phyloP scores from a whole-genome alignment of 2,329 filamentous ascomycete species.

The Metarhizium anisopliae region DNA sequence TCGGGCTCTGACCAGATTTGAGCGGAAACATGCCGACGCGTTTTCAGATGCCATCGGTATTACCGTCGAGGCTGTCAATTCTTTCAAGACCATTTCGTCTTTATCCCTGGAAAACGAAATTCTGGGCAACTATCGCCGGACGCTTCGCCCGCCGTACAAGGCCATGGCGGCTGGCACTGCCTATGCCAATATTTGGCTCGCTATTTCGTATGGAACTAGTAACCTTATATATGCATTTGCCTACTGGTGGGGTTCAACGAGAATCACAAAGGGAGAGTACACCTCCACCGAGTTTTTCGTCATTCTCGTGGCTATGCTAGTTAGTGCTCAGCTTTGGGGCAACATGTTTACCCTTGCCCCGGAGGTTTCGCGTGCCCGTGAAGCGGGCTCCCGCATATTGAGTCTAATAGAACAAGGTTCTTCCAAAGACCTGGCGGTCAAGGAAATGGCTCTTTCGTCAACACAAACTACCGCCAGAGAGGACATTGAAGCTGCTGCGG shows the following conservation, averaged over 20 bases:
- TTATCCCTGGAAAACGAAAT: slow-evolving; percentile 45
- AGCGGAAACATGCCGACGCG: slow-evolving; percentile 54
- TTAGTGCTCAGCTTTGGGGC: slow-evolving; percentile 52
- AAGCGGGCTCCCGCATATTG: slow-evolving; percentile 50
- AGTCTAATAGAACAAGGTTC: slow-evolving; percentile 38
- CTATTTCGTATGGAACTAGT: slow-evolving; percentile 49
- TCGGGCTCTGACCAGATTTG: slow-evolving; percentile 50
- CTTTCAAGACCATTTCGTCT: slow-evolving; percentile 54
- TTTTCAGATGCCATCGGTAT: slow-evolving; percentile 56
- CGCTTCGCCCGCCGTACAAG: slow-evolving; percentile 40
- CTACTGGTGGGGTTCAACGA: slow-evolving; percentile 72
- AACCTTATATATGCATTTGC: slow-evolving; percentile 66
- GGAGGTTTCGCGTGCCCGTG: slow-evolving; percentile 58
- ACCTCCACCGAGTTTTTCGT: slow-evolving; percentile 64
- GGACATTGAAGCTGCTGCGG: slow-evolving; percentile 31
- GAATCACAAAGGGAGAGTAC: slow-evolving; percentile 57
- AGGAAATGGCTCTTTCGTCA: slow-evolving; percentile 6
- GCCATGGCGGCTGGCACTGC: slow-evolving; percentile 42
- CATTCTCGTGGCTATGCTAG: slow-evolving; percentile 50
- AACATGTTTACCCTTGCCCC: slow-evolving; percentile 58
- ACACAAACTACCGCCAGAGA: slow-evolving; percentile 11
- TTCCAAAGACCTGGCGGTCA: slow-evolving; percentile 13
- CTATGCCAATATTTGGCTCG: slow-evolving; percentile 50
- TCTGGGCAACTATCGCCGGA: slow-evolving; percentile 41
- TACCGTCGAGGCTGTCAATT: slow-evolving; percentile 57